Evolutionary conservation across 2,329 filamentous ascomycete genomes (phyloP).

Genomic region (Calycina marina): DNA sequence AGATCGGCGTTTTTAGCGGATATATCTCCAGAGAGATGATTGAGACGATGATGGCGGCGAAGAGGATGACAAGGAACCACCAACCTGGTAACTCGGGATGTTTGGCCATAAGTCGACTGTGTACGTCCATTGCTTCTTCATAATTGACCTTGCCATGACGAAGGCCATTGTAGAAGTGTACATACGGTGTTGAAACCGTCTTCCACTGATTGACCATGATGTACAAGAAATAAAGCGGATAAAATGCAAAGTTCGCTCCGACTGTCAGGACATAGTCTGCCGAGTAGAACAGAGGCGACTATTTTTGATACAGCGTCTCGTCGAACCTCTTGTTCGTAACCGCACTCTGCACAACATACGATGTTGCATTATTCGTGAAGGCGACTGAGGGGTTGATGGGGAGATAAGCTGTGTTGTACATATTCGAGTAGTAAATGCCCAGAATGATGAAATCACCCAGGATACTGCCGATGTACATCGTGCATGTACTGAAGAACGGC

Average conservation of each 20-base stretch:
- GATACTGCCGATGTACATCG: slow-evolving; percentile 18
- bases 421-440: slow-evolving; percentile 21
- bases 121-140: slow-evolving; percentile 28
- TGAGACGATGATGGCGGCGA: slow-evolving; percentile 22
- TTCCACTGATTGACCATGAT: slow-evolving; percentile 29
- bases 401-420: slow-evolving; percentile 29
- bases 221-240: slow-evolving; percentile 29
- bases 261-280: slow-evolving; percentile 28
- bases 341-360: slow-evolving; percentile 23
- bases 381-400: slow-evolving; percentile 33
- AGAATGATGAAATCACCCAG: slow-evolving; percentile 12
- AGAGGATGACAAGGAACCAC: slow-evolving; percentile 31
- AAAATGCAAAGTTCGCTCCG: slow-evolving; percentile 30
- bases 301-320: slow-evolving; percentile 26
- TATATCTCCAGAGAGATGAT: slow-evolving; percentile 19
- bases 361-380: slow-evolving; percentile 29
- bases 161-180: slow-evolving; percentile 23
- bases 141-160: slow-evolving; percentile 27
- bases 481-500: slow-evolving; percentile 20
- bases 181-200: slow-evolving; percentile 25
- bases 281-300: slow-evolving; percentile 31
- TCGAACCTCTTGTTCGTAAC: slow-evolving; percentile 25
- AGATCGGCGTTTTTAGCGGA: slow-evolving; percentile 9
- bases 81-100: slow-evolving; percentile 34
- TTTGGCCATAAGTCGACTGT: slow-evolving; percentile 28